Evolutionary conservation across 2,329 filamentous ascomycete genomes (phyloP).

Genomic region (Ophioceras dolichostomum): DNA sequence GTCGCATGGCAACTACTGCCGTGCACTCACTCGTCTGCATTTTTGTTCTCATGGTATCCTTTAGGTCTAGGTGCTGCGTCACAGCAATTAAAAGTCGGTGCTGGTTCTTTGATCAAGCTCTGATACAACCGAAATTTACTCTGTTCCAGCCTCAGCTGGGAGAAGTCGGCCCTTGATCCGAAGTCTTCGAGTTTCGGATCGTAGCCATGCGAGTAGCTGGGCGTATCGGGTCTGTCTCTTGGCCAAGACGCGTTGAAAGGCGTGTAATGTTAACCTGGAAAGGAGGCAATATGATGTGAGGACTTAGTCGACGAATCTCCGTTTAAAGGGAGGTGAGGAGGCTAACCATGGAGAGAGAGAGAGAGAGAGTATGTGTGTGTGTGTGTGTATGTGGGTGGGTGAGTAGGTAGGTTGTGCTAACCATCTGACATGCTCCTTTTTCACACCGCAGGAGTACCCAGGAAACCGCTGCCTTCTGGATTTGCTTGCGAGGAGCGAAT

Average conservation of each 20-base stretch:
- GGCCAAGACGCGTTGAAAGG: slow-evolving; percentile 56
- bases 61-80: too few relatives aligned
- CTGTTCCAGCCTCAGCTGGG: too few relatives aligned
- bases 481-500: slow-evolving; percentile 47
- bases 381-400: too few relatives aligned
- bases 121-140: too few relatives aligned
- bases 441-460: slow-evolving; percentile 46
- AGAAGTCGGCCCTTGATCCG: slow-evolving; percentile 4
- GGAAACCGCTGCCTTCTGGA: slow-evolving; percentile 30
- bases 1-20: too few relatives aligned
- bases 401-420: too few relatives aligned
- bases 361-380: background rate
- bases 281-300: too few relatives aligned
- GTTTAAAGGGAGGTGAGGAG: slow-evolving; percentile 2
- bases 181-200: slow-evolving; percentile 28
- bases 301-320: too few relatives aligned
- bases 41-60: too few relatives aligned
- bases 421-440: slow-evolving; percentile 47
- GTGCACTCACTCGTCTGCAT: too few relatives aligned
- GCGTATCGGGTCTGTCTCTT: slow-evolving; percentile 60
- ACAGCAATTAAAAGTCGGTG: too few relatives aligned
- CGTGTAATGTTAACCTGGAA: slow-evolving; percentile 51
- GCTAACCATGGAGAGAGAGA: slow-evolving; percentile 1
- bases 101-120: too few relatives aligned
- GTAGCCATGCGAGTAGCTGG: slow-evolving; percentile 57